Conservation (phyloP, 1,284 basidiomycete species). For the Sutorius eximius region DNA sequence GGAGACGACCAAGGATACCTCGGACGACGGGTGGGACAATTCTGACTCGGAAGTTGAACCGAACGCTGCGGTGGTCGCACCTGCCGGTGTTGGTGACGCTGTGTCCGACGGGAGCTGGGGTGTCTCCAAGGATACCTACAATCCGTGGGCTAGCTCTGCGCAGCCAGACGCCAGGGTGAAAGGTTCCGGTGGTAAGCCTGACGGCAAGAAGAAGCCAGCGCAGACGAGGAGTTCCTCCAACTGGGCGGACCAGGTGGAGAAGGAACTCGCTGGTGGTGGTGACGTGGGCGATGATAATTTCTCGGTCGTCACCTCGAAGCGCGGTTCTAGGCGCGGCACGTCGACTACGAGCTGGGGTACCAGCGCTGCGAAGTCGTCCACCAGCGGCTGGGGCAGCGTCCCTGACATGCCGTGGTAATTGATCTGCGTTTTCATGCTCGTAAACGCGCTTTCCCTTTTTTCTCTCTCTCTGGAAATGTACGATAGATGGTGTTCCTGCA, state of each 20-base stretch:
- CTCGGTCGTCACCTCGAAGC: constrained; percentile 16
- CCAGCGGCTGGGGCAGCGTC: constrained; percentile 28
- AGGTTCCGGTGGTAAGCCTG: constrained; percentile 6
- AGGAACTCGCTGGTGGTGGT: constrained; percentile 11
- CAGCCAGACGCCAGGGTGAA: constrained; percentile 13
- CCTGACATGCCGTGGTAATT: constrained; percentile 25
- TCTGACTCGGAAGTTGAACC: constrained; percentile 15
- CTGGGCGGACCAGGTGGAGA: constrained; percentile 35
- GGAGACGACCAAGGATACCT: constrained; percentile 18
- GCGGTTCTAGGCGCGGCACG: constrained; percentile 10
- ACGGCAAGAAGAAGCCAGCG: constrained; percentile 13
- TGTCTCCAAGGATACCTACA: constrained; percentile 15
- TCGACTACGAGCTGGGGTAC: constrained; percentile 17
- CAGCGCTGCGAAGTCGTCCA: constrained; percentile 15
- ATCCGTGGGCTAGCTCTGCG: constrained; percentile 24
- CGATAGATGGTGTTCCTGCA: neutral
- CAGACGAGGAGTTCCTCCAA: constrained; percentile 5
- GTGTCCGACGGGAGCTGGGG: constrained; percentile 23
- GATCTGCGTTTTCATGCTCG: neutral
- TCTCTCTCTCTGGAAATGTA: constrained; percentile 4
- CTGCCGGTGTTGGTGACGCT: constrained; percentile 5
- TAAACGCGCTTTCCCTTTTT: neutral
- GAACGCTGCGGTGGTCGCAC: neutral
- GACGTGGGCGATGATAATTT: neutral
- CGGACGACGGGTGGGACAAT: constrained; percentile 24